Evolutionary conservation across 176 grass and related monocot genomes (phyloP), one percentile per base, ranked within the genome.

Genomic region (Triticum urartu): DNA sequence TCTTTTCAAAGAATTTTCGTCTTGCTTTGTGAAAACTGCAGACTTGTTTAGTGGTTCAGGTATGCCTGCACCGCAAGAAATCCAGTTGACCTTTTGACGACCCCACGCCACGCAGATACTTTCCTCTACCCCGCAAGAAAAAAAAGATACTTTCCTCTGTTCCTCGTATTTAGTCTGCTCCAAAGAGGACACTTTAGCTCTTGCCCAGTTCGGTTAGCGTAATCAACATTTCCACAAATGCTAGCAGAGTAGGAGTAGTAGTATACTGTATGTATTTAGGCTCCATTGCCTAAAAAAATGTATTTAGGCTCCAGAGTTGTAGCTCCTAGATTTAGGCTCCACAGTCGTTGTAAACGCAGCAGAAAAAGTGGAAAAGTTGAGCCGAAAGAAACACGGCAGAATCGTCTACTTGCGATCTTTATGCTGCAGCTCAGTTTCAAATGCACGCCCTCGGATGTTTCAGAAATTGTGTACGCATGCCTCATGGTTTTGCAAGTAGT

Each of bases 301-400:
- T 20, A 56, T 56, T 56, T 56, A 7, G 52, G 65, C 56, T 42
- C 26, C 26, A 26, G 26, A 26, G 71, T 65, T 87, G 61, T 42
- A 40, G 25, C 12, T 72, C 25, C 32, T 69, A 48, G 35, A 75
- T 70, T 50, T 42, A 4, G 33, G 26, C 8, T 42, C 12, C 7
- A 21, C 64, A 4, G 20, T 58, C 79, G 39, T 43, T 90, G 89
- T 79, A 85, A 91, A 84, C 81, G 11, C 74, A 38, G 33, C 58
- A 25, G 28, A 58, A 80, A 36, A 87, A 38, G 48, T 13, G 10
- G 36, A 32, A 84, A 91, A 87, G 81, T 20, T 20, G 67, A 67
- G 76, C 85, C 85, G 81, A 87, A 91, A 87, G 89, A 75, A 84
- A 87, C 85, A 91, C 81, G 85, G 85, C 85, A 87, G 89, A 80